Percentiles rank a stretch among this genome's conserved stretches.
Conservation (phyloP, 192 early-diverging fungal species). For the Gryganskiella cystojenkinii region DNA sequence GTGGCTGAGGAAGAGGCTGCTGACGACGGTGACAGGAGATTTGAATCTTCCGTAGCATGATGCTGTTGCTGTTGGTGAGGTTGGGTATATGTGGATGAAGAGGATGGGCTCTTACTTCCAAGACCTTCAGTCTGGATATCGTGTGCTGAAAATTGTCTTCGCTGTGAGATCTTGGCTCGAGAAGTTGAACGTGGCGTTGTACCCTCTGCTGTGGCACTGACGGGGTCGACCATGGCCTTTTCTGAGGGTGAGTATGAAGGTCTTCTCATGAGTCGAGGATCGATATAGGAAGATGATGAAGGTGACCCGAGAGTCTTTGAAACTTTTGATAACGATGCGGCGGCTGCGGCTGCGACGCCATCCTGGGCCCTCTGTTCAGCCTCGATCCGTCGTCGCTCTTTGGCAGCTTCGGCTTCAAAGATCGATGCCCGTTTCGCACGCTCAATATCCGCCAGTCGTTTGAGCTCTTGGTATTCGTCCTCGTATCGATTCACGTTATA, state of each 20-base stretch:
- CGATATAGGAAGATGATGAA: not conserved
- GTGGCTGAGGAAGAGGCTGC: constrained; percentile 15
- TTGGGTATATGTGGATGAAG: constrained; percentile 25
- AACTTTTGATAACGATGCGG: not conserved
- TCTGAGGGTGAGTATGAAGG: not conserved
- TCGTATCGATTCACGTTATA: constrained; percentile 46
- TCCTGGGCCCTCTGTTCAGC: not conserved
- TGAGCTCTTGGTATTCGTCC: constrained; percentile 37
- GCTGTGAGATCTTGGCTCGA: not conserved
- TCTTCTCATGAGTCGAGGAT: constrained; percentile 10
- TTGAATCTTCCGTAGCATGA: not conserved
- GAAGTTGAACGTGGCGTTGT: not conserved
- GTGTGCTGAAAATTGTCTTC: constrained; percentile 10
- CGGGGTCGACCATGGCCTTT: not conserved
- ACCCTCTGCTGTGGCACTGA: not conserved
- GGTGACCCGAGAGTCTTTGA: not conserved
- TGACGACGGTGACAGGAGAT: not conserved
- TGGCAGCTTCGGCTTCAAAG: constrained; percentile 20
- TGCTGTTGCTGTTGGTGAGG: not conserved
- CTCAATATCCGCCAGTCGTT: constrained; percentile 27
- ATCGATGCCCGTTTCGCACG: constrained; percentile 23
- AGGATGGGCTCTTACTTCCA: not conserved
- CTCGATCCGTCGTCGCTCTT: constrained; percentile 8
- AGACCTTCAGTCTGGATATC: constrained; percentile 5
- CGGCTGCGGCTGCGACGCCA: not conserved